These are phyloP conservation scores for Malania oleifera DNA, from an alignment of 164 flowering plant genomes.

Conservation along the genomic window DNA sequence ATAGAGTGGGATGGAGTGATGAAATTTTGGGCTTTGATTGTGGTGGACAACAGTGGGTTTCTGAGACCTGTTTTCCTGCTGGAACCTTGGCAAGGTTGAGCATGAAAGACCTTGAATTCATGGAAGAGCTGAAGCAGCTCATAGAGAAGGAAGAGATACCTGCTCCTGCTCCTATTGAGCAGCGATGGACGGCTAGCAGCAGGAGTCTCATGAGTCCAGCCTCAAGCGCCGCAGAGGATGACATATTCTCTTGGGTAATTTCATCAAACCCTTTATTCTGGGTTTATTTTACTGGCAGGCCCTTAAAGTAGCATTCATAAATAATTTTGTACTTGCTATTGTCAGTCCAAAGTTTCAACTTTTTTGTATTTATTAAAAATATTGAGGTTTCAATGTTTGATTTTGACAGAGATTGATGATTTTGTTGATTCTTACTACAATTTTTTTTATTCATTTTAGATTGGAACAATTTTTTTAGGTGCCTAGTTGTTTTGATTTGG, in stretches of 20 bases:
- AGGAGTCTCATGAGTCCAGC: constrained; percentile 96
- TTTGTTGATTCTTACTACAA: background rate
- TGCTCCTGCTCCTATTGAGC: constrained; percentile 98
- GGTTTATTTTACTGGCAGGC: background rate
- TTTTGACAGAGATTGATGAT: background rate
- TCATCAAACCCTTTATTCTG: constrained; percentile 3
- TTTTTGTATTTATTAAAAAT: background rate
- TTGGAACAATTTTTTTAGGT: too few relatives aligned
- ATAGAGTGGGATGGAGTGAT: constrained; percentile 97
- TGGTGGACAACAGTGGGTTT: constrained; percentile 99
- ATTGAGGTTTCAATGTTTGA: background rate
- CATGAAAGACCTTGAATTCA: constrained; percentile 88
- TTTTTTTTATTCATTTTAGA: too few relatives aligned
- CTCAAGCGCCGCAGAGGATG: constrained; percentile 65
- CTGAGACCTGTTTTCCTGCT: constrained; percentile 91
- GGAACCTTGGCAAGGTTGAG: constrained; percentile 79
- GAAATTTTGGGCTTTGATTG: constrained; percentile 97
- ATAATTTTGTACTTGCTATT: too few relatives aligned
- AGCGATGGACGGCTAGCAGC: constrained; percentile 89
- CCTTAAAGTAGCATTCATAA: background rate
- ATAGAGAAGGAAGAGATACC: constrained; percentile 77
- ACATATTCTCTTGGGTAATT: constrained; percentile 94
- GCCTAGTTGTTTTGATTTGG: too few relatives aligned
- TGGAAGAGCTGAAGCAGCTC: constrained; percentile 75
- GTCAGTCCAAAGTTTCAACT: background rate